Evolutionary conservation across 2,329 filamentous ascomycete species (phyloP), one percentile per base, ranked within the genome.

Genomic region (Phialophora tarda): DNA sequence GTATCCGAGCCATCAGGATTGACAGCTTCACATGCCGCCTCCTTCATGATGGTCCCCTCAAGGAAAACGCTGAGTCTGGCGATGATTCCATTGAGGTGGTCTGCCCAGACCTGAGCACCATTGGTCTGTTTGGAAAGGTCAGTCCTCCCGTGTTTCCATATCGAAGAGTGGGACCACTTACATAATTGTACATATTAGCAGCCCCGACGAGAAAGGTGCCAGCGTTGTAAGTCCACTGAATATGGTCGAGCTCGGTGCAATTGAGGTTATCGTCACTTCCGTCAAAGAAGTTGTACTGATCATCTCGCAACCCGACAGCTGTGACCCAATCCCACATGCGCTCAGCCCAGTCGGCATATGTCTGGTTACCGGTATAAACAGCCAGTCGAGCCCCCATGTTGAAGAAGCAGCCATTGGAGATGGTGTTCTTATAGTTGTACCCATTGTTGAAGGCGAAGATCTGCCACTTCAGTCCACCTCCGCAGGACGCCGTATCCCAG

Each of bases 391-490:
- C 83, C 2, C 82, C 81, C 11, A 88, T 79, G 70, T 86, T 83
- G 75, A 87, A 86, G 65, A 87, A 82, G 34, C 81, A 84, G 3
- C 85, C 85, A 69, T 87, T 87, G 12, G 83, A 84, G 68, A 87
- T 83, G 24, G 82, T 81, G 71, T 87, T 87, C 71, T 87, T 86
- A 72, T 85, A 87, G 61, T 79, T 78, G 71, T 82, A 87, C 4
- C 91, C 91, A 64, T 83, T 86, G 79, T 93, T 93, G 79, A 89
- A 91, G 12, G 86, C 83, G 79, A 89, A 93, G 68, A 96, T 90
- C 79, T 96, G 92, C 93, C 93, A 96, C 69, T 90, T 87, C 71
- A 96, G 78, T 10, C 92, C 92, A 58, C 92, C 92, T 55, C 80
- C 82, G 77, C 92, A 96, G 0, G 82, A 82, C 0, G 78, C 73